These are phyloP conservation scores for Plasmodium knowlesi DNA, from an alignment of 169 alveolate species.

Conservation along the genomic window DNA sequence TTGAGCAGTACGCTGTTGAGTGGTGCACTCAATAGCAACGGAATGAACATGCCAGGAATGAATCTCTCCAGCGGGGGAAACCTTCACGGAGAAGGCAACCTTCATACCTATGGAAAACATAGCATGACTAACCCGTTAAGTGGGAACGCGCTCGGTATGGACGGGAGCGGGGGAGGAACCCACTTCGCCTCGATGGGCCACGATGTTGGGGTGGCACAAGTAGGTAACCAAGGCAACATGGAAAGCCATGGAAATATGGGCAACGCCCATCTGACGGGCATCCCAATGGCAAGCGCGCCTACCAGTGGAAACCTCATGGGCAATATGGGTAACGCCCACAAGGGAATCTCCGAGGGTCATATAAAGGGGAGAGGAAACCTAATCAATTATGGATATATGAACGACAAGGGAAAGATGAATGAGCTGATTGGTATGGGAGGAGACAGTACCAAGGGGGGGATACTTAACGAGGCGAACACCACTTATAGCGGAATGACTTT, in stretches of 20 bases:
- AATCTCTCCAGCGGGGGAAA: not conserved
- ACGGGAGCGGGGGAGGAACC: not conserved
- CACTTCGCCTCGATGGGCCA: not conserved
- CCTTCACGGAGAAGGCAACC: conserved; percentile 7
- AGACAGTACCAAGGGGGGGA: not conserved
- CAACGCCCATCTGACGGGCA: not conserved
- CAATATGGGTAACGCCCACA: not conserved
- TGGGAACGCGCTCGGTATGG: not conserved
- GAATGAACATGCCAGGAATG: not conserved
- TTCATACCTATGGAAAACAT: not conserved
- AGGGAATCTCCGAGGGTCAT: not conserved
- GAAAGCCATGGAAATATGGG: no score
- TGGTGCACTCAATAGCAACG: not conserved
- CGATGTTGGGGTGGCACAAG: not conserved
- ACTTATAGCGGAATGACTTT: not conserved
- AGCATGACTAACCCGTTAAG: not conserved
- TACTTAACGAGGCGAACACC: not conserved
- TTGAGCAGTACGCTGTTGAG: not conserved
- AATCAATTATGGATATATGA: conserved; percentile 17
- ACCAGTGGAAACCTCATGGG: not conserved
- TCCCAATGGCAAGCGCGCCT: not conserved
- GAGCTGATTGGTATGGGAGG: not conserved
- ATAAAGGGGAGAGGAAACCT: not conserved
- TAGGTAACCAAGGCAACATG: not conserved
- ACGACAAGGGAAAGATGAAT: conserved; percentile 11